phyloP scores from a whole-genome alignment of 306 rosid species.

The Herpetospermum pedunculosum region DNA sequence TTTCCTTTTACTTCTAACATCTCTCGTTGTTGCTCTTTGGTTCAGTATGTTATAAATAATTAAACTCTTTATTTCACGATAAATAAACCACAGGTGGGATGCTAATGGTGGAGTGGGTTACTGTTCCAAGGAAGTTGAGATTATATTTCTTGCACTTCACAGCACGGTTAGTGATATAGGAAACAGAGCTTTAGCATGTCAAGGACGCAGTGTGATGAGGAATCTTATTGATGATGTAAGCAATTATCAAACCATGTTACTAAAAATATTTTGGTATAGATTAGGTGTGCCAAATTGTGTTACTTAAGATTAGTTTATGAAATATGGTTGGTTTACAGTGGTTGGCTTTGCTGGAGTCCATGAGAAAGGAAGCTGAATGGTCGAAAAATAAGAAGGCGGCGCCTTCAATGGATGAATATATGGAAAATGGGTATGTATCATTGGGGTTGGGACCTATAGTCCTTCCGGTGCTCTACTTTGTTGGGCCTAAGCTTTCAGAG shows the following conservation, averaged over 20 bases:
- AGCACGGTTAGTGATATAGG: slow-evolving; percentile 53
- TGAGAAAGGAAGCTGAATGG: slow-evolving; percentile 72
- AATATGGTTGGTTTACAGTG: too few species aligned
- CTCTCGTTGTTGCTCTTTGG: neutral
- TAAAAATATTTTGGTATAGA: neutral
- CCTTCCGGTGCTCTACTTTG: slow-evolving; percentile 63
- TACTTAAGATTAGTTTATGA: too few species aligned
- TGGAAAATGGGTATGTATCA: slow-evolving; percentile 47
- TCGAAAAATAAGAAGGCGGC: slow-evolving; percentile 26
- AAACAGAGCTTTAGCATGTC: slow-evolving; percentile 37
- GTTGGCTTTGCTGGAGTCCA: slow-evolving; percentile 56
- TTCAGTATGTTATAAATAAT: neutral
- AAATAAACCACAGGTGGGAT: slow-evolving; percentile 62
- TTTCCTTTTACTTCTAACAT: slow-evolving; percentile 4
- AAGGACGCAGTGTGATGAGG: slow-evolving; percentile 41
- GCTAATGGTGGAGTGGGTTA: slow-evolving; percentile 29
- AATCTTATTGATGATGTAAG: slow-evolving; percentile 47
- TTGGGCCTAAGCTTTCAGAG: slow-evolving; percentile 63
- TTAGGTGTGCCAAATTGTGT: neutral
- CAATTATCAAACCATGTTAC: neutral
- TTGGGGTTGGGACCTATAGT: slow-evolving; percentile 70
- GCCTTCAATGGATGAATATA: slow-evolving; percentile 62
- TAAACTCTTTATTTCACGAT: neutral
- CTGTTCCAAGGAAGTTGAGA: slow-evolving; percentile 65
- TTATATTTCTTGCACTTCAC: slow-evolving; percentile 49